A percentile compares a stretch with the other conserved stretches of the same genome.
Evolutionary conservation across 73 alveolate genomes (phyloP).

Genomic region (Uronychia setigera): DNA sequence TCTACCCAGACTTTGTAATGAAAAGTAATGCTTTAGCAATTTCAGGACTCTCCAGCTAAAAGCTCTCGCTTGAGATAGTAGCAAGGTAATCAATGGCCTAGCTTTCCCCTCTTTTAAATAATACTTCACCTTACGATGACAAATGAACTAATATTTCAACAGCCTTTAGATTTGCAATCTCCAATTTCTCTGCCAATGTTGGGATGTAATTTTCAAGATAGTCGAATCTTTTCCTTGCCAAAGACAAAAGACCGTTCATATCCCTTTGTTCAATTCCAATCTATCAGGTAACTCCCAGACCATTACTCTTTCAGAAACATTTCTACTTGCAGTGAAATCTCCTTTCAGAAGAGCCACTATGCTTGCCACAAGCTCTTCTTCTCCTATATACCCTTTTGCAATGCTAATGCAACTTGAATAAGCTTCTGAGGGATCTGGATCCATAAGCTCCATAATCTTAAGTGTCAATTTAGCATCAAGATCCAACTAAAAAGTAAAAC

Average conservation of each 20-base stretch:
- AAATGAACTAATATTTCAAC: neutral
- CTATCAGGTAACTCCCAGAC: neutral
- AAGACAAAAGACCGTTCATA: constrained; percentile 16
- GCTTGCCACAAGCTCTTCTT: constrained; percentile 3
- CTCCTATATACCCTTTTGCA: neutral
- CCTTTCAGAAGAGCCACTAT: constrained; percentile 11
- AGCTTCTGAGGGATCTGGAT: neutral
- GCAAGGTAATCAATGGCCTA: neutral
- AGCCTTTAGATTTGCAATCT: neutral
- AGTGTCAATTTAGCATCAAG: neutral
- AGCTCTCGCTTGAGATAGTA: neutral
- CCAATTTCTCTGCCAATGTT: neutral
- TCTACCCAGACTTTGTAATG: neutral
- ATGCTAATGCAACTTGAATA: neutral
- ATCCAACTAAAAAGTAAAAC: neutral
- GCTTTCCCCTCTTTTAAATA: neutral
- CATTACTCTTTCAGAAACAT: neutral
- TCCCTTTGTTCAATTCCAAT: constrained; percentile 15
- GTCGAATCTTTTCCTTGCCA: constrained; percentile 13
- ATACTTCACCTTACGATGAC: neutral
- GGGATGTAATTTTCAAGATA: neutral
- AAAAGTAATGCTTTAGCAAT: neutral
- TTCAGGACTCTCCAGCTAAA: neutral
- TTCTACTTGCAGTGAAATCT: constrained; percentile 2
- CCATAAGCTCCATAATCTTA: neutral